A percentile compares a stretch with the other conserved stretches of the same genome.
Evolutionary conservation across 257 asterid genomes (phyloP).

Genomic region (Fraxinus cuspidata): DNA sequence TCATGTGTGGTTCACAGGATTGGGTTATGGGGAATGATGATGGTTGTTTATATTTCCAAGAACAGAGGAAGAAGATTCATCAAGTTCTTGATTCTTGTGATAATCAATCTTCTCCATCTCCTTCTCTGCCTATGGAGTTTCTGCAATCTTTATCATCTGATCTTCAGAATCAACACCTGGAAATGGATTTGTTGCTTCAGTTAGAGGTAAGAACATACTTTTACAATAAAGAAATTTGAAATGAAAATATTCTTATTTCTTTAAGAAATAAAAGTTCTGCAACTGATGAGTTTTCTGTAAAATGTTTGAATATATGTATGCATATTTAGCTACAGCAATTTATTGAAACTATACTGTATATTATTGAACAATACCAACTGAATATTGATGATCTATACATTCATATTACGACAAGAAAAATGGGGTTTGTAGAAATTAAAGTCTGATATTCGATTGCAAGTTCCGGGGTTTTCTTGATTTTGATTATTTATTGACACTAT

Average conservation of each 20-base stretch:
- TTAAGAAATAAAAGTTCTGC: too few relatives aligned
- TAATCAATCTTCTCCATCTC: conserved; percentile 29
- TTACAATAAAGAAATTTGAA: neutral
- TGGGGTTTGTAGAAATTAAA: neutral
- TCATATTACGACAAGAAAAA: neutral
- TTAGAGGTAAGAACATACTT: conserved; percentile 41
- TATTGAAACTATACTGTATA: neutral
- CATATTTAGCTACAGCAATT: neutral
- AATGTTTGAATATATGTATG: neutral
- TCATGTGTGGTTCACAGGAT: conserved; percentile 35
- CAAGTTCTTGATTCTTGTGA: conserved; percentile 4
- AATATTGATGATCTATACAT: neutral
- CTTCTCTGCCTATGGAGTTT: conserved; percentile 33
- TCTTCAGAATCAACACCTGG: conserved; percentile 44
- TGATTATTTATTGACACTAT: conserved; percentile 10
- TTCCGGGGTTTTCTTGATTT: neutral
- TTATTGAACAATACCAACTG: neutral
- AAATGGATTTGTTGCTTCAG: conserved; percentile 52
- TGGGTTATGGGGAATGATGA: conserved; percentile 41
- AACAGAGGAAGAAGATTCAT: conserved; percentile 26
- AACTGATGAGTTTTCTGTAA: too few relatives aligned
- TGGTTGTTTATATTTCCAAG: conserved; percentile 30
- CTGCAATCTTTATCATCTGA: conserved; percentile 37
- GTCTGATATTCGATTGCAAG: too few relatives aligned
- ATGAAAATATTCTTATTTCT: too few relatives aligned